Percentiles rank a stretch among this genome's conserved stretches.
phyloP scores from a whole-genome alignment of 371 early-diverging fungal species.

The Homolaphlyctis polyrhiza region DNA sequence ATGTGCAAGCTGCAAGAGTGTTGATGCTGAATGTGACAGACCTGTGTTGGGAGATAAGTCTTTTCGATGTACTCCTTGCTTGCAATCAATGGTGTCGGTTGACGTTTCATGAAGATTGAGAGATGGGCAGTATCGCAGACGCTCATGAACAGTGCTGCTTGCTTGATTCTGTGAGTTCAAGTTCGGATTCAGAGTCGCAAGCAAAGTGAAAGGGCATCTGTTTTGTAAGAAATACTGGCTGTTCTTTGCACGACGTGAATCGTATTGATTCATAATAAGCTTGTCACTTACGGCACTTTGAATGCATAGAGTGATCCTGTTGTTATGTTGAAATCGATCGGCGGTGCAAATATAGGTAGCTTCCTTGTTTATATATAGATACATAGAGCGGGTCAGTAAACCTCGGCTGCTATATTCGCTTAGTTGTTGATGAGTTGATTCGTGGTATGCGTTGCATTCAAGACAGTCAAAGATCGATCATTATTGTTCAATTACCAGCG shows the following conservation, averaged over 20 bases:
- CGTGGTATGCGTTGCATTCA: too few relatives aligned
- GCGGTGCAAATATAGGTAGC: neutral
- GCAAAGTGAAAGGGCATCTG: neutral
- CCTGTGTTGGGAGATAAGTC: neutral
- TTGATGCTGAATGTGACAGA: too few relatives aligned
- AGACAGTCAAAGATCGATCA: too few relatives aligned
- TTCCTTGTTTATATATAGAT: too few relatives aligned
- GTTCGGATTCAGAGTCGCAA: too few relatives aligned
- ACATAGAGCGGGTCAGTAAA: too few relatives aligned
- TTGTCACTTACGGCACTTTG: neutral
- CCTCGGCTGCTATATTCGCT: too few relatives aligned
- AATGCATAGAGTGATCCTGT: neutral
- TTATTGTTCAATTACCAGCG: too few relatives aligned
- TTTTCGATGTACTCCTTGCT: neutral
- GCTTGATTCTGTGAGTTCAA: too few relatives aligned
- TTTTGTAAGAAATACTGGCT: neutral
- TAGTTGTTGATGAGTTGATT: too few relatives aligned
- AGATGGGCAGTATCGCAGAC: constrained; percentile 1
- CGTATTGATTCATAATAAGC: neutral
- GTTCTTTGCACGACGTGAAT: neutral
- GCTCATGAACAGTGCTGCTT: neutral
- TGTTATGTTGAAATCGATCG: constrained; percentile 5
- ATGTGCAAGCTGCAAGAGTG: too few relatives aligned
- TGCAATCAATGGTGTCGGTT: neutral
- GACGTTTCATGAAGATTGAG: neutral